Evolutionary conservation across 106 monocot genomes (phyloP), one percentile per base, ranked within the genome.

Genomic region (Alisma plantagoaquatica): DNA sequence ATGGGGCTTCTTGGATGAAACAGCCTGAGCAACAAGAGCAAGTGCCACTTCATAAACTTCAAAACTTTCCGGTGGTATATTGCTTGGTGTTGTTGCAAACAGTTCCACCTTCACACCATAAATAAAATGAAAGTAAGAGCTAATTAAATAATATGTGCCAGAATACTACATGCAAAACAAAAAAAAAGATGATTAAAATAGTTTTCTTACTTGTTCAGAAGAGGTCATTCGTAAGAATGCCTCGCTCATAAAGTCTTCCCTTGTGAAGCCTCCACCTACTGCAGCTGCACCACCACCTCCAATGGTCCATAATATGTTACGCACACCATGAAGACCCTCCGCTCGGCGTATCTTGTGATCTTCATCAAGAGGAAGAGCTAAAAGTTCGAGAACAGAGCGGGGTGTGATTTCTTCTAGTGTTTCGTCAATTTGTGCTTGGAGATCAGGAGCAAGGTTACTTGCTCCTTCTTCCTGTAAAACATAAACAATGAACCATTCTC

Each of bases 351-450:
- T 68, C 50, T 10, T 41, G 66, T 89, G 61, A 21, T 78, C 77
- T 23, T 73, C 66, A 63, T 96, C 76, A 53, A 96, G 75, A 14
- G 89, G 84, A 49, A 96, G 61, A 28, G 89, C 80, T 15, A 96
- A 64, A 61, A 96, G 96, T 59, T 89, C 96, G 25, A 96, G 69
- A 29, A 81, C 66, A 65, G 69, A 89, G 20, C 62, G 70, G 60
- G 88, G 96, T 20, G 81, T 73, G 45, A 96, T 84, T 43, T 89
- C 96, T 74, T 96, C 96, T 38, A 96, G 51, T 62, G 96, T 96
- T 43, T 85, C 84, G 24, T 96, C 89, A 57, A 96, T 96, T 46
- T 96, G 96, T 44, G 57, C 56, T 61, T 71, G 63, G 23, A 96
- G 56, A 63, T 84, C 73, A 45, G 75, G 84, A 33, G 89, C 96